Evolutionary conservation across 208 protist species (phyloP).

Genomic region (Trypanosoma melophagium): DNA sequence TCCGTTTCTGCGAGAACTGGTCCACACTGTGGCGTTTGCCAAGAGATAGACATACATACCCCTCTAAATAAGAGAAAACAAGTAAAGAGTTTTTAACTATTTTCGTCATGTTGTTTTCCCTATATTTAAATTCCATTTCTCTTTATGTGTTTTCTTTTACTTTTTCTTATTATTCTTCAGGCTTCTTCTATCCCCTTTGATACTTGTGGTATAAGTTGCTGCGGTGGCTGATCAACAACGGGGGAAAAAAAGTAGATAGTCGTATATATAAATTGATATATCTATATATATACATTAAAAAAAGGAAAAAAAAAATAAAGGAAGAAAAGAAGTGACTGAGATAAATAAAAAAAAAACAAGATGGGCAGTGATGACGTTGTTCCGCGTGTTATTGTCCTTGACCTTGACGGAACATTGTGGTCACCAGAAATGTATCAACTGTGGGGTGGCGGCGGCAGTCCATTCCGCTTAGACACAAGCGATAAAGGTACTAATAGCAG

Average conservation of each 20-base stretch:
- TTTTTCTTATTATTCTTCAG: constrained; percentile 6
- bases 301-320: too few relatives aligned
- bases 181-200: too few relatives aligned
- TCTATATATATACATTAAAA: too few relatives aligned
- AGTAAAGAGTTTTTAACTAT: constrained; percentile 7
- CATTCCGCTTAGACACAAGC: constrained; percentile 52
- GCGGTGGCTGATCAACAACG: too few relatives aligned
- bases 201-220: too few relatives aligned
- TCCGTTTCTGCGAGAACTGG: too few relatives aligned
- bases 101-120: constrained; percentile 3
- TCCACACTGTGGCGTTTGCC: too few relatives aligned
- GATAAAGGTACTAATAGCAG: constrained; percentile 21
- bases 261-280: too few relatives aligned
- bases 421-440: constrained; percentile 90
- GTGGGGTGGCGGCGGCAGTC: constrained; percentile 63
- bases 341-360: too few relatives aligned
- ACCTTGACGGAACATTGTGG: constrained; percentile 91
- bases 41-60: too few relatives aligned
- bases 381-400: constrained; percentile 86
- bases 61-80: neutral
- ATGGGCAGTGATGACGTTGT: constrained; percentile 1
- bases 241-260: too few relatives aligned
- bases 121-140: neutral
- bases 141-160: constrained; percentile 17
- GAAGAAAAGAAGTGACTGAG: constrained; percentile 16